A percentile compares a stretch with the other conserved stretches of the same genome.
These are phyloP conservation scores for Penicillium sclerotiorum DNA, from an alignment of 2,329 filamentous ascomycete species.

Conservation along the genomic window DNA sequence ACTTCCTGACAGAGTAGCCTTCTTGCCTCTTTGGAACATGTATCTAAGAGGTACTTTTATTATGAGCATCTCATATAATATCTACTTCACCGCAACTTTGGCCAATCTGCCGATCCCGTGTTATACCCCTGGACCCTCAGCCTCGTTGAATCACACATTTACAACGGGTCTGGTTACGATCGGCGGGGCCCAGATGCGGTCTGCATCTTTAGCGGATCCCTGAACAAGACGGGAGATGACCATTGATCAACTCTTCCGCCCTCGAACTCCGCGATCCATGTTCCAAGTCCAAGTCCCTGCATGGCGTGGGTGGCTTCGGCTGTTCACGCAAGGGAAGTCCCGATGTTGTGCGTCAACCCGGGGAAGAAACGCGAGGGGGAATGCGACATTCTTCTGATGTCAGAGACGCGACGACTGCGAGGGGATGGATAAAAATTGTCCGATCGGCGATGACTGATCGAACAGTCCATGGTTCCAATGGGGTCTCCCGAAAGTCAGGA, in stretches of 20 bases:
- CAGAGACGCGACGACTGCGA: neutral
- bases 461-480: neutral
- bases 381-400: slow-evolving; percentile 7
- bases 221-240: neutral
- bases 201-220: neutral
- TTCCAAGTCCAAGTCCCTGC: neutral
- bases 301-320: neutral
- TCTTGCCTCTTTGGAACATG: no score
- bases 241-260: neutral
- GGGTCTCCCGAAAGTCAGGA: neutral
- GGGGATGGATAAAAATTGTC: neutral
- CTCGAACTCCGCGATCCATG: neutral
- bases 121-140: slow-evolving; percentile 1
- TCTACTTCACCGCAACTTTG: neutral
- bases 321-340: neutral
- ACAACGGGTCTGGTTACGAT: neutral
- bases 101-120: slow-evolving; percentile 2
- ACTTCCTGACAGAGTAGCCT: no score
- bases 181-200: slow-evolving; percentile 2
- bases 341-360: slow-evolving; percentile 1
- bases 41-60: neutral
- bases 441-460: neutral
- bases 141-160: neutral
- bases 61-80: neutral
- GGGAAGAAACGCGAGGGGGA: slow-evolving; percentile 4